Conservation (phyloP, 805 yeast species). For the Myxozyma vanderwaltii region DNA sequence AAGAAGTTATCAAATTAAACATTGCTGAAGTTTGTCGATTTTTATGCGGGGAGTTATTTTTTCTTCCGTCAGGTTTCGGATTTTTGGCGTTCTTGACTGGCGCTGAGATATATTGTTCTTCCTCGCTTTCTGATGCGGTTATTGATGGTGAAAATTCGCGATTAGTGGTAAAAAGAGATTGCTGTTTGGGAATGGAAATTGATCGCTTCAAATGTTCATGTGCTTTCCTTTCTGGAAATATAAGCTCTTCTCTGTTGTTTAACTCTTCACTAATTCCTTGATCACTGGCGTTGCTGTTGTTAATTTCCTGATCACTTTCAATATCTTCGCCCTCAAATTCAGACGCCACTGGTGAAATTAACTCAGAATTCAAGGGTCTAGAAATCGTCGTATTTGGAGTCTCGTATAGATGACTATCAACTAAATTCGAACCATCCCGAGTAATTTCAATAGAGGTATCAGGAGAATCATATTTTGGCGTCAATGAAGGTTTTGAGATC, state of each 20-base stretch:
- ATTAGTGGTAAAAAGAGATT: neutral
- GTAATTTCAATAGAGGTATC: neutral
- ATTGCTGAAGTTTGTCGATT: conserved; percentile 5
- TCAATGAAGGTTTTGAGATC: neutral
- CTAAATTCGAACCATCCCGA: neutral
- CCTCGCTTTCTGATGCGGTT: conserved; percentile 6
- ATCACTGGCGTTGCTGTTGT: neutral
- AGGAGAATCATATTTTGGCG: neutral
- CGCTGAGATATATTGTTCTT: neutral
- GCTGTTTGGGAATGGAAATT: conserved; percentile 11
- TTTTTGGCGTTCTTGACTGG: neutral
- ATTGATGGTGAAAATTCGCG: neutral
- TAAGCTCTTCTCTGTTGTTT: neutral
- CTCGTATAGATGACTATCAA: neutral
- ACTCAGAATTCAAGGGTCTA: neutral
- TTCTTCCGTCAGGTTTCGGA: conserved; percentile 2
- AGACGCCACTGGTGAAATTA: neutral
- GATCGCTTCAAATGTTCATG: conserved; percentile 1
- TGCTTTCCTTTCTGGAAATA: neutral
- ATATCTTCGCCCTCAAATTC: neutral
- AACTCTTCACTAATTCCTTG: neutral
- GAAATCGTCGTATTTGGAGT: conserved; percentile 3
- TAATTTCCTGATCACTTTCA: neutral
- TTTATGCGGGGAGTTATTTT: conserved; percentile 18
- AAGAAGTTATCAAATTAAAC: conserved; percentile 1